phyloP scores from a whole-genome alignment of 2,329 filamentous ascomycete species.

The Colletotrichum phormii region DNA sequence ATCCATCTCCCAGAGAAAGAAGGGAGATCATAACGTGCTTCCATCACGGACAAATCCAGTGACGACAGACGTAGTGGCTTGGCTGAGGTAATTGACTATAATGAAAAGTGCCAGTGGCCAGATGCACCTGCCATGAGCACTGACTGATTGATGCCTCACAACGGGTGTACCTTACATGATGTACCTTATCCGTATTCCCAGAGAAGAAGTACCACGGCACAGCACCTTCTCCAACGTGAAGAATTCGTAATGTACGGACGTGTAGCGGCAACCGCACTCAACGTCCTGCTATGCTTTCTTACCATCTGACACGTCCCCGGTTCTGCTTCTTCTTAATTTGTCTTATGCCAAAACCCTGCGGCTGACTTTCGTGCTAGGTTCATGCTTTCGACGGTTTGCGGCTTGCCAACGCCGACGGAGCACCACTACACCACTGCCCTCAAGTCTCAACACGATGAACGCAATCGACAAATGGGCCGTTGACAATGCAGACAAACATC shows the following conservation, averaged over 20 bases:
- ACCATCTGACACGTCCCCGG: neutral
- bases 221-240: neutral
- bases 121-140: too few species aligned
- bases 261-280: neutral
- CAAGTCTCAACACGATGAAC: neutral
- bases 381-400: neutral
- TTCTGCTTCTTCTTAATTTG: neutral
- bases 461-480: constrained; percentile 17
- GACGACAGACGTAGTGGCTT: too few species aligned
- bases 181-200: neutral
- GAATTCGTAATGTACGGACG: neutral
- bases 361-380: constrained; percentile 11
- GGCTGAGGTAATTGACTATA: too few species aligned
- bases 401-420: neutral
- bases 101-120: too few species aligned
- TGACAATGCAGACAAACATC: constrained; percentile 20
- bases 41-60: neutral
- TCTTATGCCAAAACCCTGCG: neutral
- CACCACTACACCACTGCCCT: neutral
- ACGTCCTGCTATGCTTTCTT: constrained; percentile 12
- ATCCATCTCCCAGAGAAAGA: neutral
- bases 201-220: neutral
- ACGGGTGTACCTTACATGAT: neutral
- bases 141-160: too few species aligned
- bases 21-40: neutral